Base-by-base conservation (phyloP, 768 basidiomycete genomes). In the Russula vinacea region DNA sequence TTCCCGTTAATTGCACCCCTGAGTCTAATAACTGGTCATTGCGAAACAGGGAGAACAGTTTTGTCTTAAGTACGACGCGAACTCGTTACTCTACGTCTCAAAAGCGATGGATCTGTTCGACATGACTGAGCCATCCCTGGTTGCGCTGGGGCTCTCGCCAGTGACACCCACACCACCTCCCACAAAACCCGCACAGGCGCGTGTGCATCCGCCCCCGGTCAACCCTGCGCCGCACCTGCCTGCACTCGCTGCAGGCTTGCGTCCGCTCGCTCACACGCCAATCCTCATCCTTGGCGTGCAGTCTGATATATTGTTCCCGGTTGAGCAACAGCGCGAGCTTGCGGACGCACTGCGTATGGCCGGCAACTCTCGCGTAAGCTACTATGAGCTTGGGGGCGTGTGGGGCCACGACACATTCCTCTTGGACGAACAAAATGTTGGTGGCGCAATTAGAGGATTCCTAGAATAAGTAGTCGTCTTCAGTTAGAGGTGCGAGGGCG, bases 101-200 rank as follows among this genome's bases (percentile, higher is more conserved):
- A 99, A 98, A 76, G 97, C 97, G 37, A 99, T 99, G 97, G 97
- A 98, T 74, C 81, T 98, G 0, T 99, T 99, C 76, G 96, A 98
- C 77, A 87, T 99, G 84, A 94, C 93, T 5, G 77, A 79, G 0
- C 82, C 90, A 17, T 83, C 93, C 17, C 82, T 99, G 19, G 74
- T 82, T 54, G 83, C 83, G 29, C 83, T 98, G 35, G 80, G 83
- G 37, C 78, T 98, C 47, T 73, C 73, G 13, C 71, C 74, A 26
- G 72, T 69, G 5, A 68, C 66, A 33, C 73, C 71, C 5, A 71
- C 70, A 44, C 69, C 62, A 5, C 57, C 67, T 50, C 68, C 47
- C 24, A 69, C 51, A 58, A 64, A 19, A 70, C 70, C 54, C 70
- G 64, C 61, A 33, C 72, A 66, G 7, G 83, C 84, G 24, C 89